Evolutionary conservation across 257 asterid genomes (phyloP), one percentile per base, ranked within the genome.

Genomic region (Datura wrightii): DNA sequence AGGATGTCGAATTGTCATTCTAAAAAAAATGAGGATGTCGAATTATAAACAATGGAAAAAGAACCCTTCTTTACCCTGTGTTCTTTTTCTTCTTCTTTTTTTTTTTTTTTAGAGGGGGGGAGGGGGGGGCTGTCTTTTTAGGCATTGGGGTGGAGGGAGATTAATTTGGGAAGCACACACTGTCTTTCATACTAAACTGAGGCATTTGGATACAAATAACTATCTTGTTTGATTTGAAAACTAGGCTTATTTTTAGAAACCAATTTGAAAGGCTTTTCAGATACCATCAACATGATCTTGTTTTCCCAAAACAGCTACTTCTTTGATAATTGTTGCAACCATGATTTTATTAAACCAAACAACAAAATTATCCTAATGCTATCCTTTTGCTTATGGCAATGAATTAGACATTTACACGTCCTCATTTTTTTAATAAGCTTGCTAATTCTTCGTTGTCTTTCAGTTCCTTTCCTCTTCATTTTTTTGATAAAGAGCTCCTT

Each of bases 171-270:
- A 66, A 66, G 48, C 74, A 56, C 24, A 66, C 74, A 2, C 13
- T 66, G 42, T 63, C 74, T 36, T 36, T 36, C 36, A 36, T 66
- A 37, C 36, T 36, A 66, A 34, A 36, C 42, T 66, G 36, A 66
- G 19, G 48, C 46, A 14, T 34, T 62, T 36, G 44, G 42, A 13
- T 66, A 36, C 2, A 10, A 66, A 66, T 66, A 36, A 36, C 48
- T 66, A 66, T 19, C 74, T 66, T 66, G 46, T 37, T 65, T 36
- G 48, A 13, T 66, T 66, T 66, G 74, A 66, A 66, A 66, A 34
- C 74, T 16, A 56, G 24, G 62, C 8, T 56, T 18, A 56, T 56
- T 15, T 56, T 15, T 56, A 9, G 16, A 56, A 56, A 56, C 5
- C n/a, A 56, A 56, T 18, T 8, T 36, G 36, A 66, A 66, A 36